Conservation (phyloP, 805 yeast genomes). For the Metschnikowia henanensis region DNA sequence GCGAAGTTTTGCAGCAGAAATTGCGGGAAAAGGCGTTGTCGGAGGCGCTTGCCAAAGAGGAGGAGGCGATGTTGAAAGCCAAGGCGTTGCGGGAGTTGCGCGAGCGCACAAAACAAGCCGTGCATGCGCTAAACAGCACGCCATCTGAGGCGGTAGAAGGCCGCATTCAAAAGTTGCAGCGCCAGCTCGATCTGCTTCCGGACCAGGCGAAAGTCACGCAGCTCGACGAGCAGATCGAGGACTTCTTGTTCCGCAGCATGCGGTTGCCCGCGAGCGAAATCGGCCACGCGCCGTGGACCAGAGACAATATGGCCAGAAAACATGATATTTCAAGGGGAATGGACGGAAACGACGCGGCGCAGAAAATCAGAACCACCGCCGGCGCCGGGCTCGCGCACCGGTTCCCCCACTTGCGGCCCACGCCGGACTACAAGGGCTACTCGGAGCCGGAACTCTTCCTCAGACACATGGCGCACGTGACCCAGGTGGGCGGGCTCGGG, state of each 20-base stretch:
- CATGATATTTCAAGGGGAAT: background rate
- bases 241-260: slow-evolving; percentile 35
- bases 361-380: slow-evolving; percentile 31
- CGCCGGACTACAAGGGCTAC: slow-evolving; percentile 64
- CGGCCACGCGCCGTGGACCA: slow-evolving; percentile 36
- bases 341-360: slow-evolving; percentile 14
- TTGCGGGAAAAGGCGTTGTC: slow-evolving; percentile 42
- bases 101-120: slow-evolving; percentile 24
- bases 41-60: slow-evolving; percentile 43
- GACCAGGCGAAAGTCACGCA: slow-evolving; percentile 33
- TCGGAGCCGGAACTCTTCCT: slow-evolving; percentile 74
- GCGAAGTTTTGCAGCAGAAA: slow-evolving; percentile 10
- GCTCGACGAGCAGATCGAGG: slow-evolving; percentile 42
- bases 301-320: background rate
- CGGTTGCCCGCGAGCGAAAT: slow-evolving; percentile 31
- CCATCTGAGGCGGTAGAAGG: slow-evolving; percentile 32
- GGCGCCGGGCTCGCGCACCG: slow-evolving; percentile 28
- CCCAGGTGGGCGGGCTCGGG: slow-evolving; percentile 58
- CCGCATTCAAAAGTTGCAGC: slow-evolving; percentile 31
- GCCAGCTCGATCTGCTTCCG: slow-evolving; percentile 29
- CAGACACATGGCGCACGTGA: slow-evolving; percentile 66
- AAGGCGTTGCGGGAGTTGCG: slow-evolving; percentile 36
- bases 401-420: slow-evolving; percentile 65
- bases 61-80: slow-evolving; percentile 35
- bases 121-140: slow-evolving; percentile 34